These are phyloP conservation scores for Kwoniella heveanensis DNA, from an alignment of 768 basidiomycete species.

Conservation along the genomic window DNA sequence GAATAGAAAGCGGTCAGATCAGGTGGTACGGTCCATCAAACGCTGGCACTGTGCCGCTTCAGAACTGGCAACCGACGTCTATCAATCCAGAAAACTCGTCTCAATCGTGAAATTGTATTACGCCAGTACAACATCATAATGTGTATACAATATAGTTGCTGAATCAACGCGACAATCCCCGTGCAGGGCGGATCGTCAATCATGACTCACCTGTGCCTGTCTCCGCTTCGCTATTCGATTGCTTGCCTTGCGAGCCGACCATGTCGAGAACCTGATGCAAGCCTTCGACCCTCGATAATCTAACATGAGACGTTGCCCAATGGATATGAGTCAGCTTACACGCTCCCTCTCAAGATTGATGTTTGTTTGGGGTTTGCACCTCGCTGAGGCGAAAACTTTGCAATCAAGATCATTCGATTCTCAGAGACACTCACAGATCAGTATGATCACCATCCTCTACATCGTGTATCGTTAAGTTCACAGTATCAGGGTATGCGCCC, in stretches of 20 bases:
- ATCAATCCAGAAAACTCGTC: too few relatives aligned
- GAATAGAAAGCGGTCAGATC: too few relatives aligned
- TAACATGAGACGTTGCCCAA: neutral
- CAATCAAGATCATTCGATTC: too few relatives aligned
- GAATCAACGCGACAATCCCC: too few relatives aligned
- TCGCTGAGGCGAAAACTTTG: neutral
- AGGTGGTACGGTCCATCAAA: too few relatives aligned
- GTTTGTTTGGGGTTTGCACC: too few relatives aligned
- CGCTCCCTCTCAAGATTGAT: too few relatives aligned
- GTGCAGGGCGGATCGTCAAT: neutral
- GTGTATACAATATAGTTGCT: too few relatives aligned
- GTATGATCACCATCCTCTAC: conserved; percentile 48
- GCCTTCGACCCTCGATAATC: conserved; percentile 34
- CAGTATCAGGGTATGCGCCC: conserved; percentile 17
- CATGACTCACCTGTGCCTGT: neutral
- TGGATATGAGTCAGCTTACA: neutral
- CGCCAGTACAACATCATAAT: too few relatives aligned
- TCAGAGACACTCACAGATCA: conserved; percentile 45
- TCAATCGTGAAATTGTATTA: too few relatives aligned
- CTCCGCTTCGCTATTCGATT: neutral
- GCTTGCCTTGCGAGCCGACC: conserved; percentile 10
- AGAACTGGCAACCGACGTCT: too few relatives aligned
- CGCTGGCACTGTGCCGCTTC: too few relatives aligned
- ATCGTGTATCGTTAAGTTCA: conserved; percentile 39
- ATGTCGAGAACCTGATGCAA: conserved; percentile 36